phyloP scores from a whole-genome alignment of 2,329 filamentous ascomycete genomes.

The Neonectria sp. region DNA sequence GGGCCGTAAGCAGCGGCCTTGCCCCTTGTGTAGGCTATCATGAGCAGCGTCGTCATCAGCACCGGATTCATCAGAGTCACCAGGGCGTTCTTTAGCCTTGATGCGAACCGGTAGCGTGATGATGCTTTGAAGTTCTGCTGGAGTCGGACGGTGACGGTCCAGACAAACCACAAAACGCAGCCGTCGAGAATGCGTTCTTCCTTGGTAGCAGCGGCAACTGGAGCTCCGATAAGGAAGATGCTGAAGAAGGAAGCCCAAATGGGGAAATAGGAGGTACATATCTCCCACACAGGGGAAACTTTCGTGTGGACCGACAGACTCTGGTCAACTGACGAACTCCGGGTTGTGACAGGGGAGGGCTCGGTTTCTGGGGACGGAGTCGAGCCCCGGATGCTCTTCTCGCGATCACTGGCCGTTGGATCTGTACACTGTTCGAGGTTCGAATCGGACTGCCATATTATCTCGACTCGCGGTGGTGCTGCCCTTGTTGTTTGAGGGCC shows the following conservation, averaged over 20 bases:
- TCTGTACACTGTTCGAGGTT: conserved; percentile 29
- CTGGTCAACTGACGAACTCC: conserved; percentile 27
- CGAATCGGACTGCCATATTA: conserved; percentile 42
- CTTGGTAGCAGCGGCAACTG: conserved; percentile 52
- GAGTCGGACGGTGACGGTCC: conserved; percentile 59
- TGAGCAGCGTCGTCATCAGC: conserved; percentile 61
- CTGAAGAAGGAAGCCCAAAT: conserved; percentile 48
- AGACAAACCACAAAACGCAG: conserved; percentile 64
- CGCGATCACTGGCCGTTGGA: neutral
- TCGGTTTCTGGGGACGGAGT: conserved; percentile 16
- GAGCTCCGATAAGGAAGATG: conserved; percentile 58
- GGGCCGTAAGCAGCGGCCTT: conserved; percentile 53
- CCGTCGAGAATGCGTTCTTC: conserved; percentile 62
- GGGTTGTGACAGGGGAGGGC: conserved; percentile 12
- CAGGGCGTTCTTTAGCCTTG: conserved; percentile 49
- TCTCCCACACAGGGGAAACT: conserved; percentile 26
- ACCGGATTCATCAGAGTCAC: conserved; percentile 64
- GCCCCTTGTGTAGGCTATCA: conserved; percentile 60
- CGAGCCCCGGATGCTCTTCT: conserved; percentile 20
- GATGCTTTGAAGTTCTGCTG: conserved; percentile 56
- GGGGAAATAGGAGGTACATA: conserved; percentile 47
- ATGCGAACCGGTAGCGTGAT: neutral
- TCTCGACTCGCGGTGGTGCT: conserved; percentile 30
- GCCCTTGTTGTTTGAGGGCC: conserved; percentile 13
- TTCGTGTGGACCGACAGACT: neutral